Evolutionary conservation across 1,284 basidiomycete genomes (phyloP), one percentile per base, ranked within the genome.

Genomic region (Microbotryum silenes-acaulis): DNA sequence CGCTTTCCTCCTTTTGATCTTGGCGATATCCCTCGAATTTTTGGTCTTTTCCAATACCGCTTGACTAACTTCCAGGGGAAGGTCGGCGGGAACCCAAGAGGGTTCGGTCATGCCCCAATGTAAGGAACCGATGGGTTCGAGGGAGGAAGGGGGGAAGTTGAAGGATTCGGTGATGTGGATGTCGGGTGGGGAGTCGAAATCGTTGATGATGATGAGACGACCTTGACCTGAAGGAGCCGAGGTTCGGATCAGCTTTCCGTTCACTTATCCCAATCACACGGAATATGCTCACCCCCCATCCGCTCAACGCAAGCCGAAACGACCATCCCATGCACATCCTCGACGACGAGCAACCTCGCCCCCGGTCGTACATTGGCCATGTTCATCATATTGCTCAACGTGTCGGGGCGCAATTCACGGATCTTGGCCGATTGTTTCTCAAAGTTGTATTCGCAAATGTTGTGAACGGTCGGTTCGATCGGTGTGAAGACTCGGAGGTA

Each of bases 91-190:
- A n/a, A 75, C 79, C 70, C 89, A 89, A 31, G 85, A 82, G 72
- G 87, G 84, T 58, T 90, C 85, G 9, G 85, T 85, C n/a, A 88
- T 88, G 44, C 89, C 87, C 93, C 93, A 97, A 73, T 94, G 93
- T 31, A 97, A 77, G 10, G 85, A 85, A 14, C 82, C 77, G 45
- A 85, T 79, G 0, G 80, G 74, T 12, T 79, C 78, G 37, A 84
- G 72, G 27, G 81, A 75, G 9, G 29, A 16, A 62, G 83, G 79
- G 29, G 83, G 80, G 71, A 93, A 90, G 75, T 97, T 97, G 88
- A 96, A 91, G 58, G 86, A 80, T 2, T 81, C 79, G 73, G 94
- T 76, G 23, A 93, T 82, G 46, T 91, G 90, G 74, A 92, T 91
- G 45, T 91, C 86, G 12, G 96, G 94, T 7, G 94, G 92, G 4